Evolutionary conservation across 371 early-diverging fungal species (phyloP), one percentile per base, ranked within the genome.

Genomic region (Blakeslea trispora): DNA sequence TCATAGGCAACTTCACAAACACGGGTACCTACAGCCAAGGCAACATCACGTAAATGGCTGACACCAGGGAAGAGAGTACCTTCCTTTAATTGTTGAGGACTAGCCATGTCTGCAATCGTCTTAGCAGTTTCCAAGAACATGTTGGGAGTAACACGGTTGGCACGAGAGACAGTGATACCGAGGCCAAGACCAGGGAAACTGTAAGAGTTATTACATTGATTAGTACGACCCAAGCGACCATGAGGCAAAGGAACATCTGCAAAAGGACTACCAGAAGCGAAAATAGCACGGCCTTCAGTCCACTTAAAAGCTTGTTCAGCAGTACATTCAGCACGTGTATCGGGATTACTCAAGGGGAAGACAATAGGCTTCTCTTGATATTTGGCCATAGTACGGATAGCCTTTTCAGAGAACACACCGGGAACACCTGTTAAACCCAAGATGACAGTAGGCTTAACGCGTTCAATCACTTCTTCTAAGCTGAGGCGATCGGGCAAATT

Each of bases 301-400:
- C 82, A 82, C 31, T 75, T 59, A 58, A 82, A 81, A 5, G 85
- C 85, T 57, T 83, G 64, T 67, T 82, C 82, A 37, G 82, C 81
- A 15, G 86, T 81, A 45, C 87, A 86, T 64, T 87, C 87, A 14
- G 84, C 78, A 58, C 78, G 82, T 11, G 69, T 81, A 44, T 81
- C 83, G 11, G 87, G 87, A 42, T 87, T 87, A 42, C 81, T 81
- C 15, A 87, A 69, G 14, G 87, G 85, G 66, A 87, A 85, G 5
- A 87, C 67, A 9, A 81, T 74, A 3, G 87, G 87, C 22, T 75
- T 69, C 41, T 82, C 79, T 6, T 74, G 69, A 45, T 82, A 63
- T 7, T 72, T 71, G 7, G 86, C 81, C 85, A 87, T 85, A 35
- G 64, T 67, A 31, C 79, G 69, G 24, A 78, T 63, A 10, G 81